Evolutionary conservation across 2,329 filamentous ascomycete species (phyloP), one percentile per base, ranked within the genome.

Genomic region (Xylaria arbuscula): DNA sequence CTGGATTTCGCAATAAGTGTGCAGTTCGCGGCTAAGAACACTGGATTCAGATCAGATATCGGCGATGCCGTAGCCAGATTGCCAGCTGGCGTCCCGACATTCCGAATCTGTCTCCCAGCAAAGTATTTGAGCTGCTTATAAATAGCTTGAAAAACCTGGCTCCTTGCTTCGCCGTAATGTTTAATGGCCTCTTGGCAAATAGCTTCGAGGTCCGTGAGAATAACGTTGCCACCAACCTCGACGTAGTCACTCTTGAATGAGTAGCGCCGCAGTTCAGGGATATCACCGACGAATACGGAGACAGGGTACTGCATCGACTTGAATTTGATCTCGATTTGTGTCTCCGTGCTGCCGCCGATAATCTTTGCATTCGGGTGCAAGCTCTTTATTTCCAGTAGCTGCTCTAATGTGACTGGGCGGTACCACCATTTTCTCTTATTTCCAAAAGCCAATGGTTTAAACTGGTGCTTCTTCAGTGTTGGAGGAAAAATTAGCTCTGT

Each of bases 301-400:
- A 93, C 89, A 3, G 91, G 91, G 78, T 98, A 98, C 74, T 94
- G 88, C 84, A 97, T 88, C 0, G 91, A 93, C 83, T 98, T 98
- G 87, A 99, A 98, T 81, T 97, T 98, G 82, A 97, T 92, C 81
- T 99, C 96, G 69, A 99, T 98, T 80, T 98, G 96, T 0, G 95
- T 98, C 80, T 99, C 96, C 1, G 94, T 97, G 78, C 94, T 97
- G 69, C 96, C 96, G 58, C 94, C 95, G 69, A 99, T 97, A 69
- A 99, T 89, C 80, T 98, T 99, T 4, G 95, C 93, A 32, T 90
- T 89, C 0, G 95, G 95, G 73, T 93, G 91, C 0, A 88, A 89
- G 74, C 86, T 90, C 83, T 98, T 98, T 82, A 99, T 97, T 77
- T 97, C 92, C 17, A 98, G 86, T 17, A 99, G 84, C 77, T 99